Conservation (phyloP, 2,329 filamentous ascomycete genomes). For the Fusarium pilosicola region DNA sequence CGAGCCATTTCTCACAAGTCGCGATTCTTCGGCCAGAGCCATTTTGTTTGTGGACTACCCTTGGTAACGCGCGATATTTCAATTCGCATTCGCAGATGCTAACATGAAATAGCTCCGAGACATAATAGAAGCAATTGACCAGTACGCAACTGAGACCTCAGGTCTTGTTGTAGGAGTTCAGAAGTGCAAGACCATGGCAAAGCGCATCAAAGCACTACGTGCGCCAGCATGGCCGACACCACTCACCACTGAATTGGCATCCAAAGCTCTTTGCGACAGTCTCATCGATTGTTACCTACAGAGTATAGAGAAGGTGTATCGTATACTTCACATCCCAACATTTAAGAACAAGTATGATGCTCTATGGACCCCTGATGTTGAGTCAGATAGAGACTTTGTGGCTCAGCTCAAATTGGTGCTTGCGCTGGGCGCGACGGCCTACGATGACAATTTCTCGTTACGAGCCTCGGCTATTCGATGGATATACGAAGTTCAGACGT, state of each 20-base stretch:
- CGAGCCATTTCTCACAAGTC: conserved; percentile 64
- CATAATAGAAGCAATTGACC: conserved; percentile 57
- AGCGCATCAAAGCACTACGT: conserved; percentile 61
- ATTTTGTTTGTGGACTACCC: conserved; percentile 63
- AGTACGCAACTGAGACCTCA: conserved; percentile 50
- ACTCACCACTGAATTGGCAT: conserved; percentile 57
- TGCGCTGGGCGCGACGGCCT: conserved; percentile 63
- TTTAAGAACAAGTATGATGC: conserved; percentile 61
- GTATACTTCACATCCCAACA: conserved; percentile 62
- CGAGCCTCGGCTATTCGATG: conserved; percentile 62
- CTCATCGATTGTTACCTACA: conserved; percentile 61
- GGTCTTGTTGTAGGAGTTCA: conserved; percentile 52
- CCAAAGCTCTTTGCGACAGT: conserved; percentile 55
- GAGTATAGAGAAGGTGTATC: conserved; percentile 58
- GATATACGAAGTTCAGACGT: conserved; percentile 67
- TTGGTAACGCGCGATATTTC: conserved; percentile 50
- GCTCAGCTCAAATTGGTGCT: conserved; percentile 68
- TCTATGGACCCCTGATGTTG: conserved; percentile 54
- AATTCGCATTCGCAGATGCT: fast-evolving
- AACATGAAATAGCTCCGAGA: conserved; percentile 52
- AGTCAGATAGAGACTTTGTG: conserved; percentile 57
- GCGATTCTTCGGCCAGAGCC: conserved; percentile 65
- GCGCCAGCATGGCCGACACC: conserved; percentile 59
- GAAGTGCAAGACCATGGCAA: conserved; percentile 63
- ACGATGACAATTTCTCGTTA: conserved; percentile 62